phyloP scores from a whole-genome alignment of 768 basidiomycete species.

The Calocera cornea region DNA sequence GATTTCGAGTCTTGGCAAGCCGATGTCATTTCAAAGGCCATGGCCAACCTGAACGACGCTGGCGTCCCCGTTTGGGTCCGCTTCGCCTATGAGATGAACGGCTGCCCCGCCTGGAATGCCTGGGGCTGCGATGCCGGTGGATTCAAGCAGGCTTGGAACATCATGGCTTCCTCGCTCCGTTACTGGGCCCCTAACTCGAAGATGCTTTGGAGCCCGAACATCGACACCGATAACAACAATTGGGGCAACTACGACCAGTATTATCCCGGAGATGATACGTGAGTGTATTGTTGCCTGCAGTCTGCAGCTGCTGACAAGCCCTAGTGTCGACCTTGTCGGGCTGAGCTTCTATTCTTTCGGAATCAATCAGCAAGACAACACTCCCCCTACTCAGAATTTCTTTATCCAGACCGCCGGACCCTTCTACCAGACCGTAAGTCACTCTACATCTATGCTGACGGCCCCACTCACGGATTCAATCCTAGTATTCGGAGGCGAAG shows the following conservation, averaged over 20 bases:
- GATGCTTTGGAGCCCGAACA: conserved; percentile 12
- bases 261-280: conserved; percentile 13
- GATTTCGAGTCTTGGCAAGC: conserved; percentile 8
- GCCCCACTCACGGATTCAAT: neutral
- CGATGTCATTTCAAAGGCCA: conserved; percentile 9
- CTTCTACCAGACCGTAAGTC: neutral
- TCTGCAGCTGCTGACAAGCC: neutral
- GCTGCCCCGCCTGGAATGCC: conserved; percentile 9
- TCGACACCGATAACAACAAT: conserved; percentile 8
- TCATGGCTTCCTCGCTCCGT: neutral
- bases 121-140: conserved; percentile 10
- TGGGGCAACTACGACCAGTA: conserved; percentile 10
- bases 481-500: conserved; percentile 3
- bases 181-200: neutral
- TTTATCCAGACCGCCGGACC: conserved; percentile 4
- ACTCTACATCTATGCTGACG: neutral
- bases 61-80: conserved; percentile 13
- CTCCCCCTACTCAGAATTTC: neutral
- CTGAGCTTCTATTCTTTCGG: conserved; percentile 11
- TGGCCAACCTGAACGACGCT: conserved; percentile 8
- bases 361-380: conserved; percentile 1
- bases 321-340: conserved; percentile 10
- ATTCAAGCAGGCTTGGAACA: conserved; percentile 8
- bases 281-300: neutral
- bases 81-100: conserved; percentile 15